Evolutionary conservation across 1,139 yeast genomes (phyloP).

Genomic region (Scheffersomyces illinoinensis): DNA sequence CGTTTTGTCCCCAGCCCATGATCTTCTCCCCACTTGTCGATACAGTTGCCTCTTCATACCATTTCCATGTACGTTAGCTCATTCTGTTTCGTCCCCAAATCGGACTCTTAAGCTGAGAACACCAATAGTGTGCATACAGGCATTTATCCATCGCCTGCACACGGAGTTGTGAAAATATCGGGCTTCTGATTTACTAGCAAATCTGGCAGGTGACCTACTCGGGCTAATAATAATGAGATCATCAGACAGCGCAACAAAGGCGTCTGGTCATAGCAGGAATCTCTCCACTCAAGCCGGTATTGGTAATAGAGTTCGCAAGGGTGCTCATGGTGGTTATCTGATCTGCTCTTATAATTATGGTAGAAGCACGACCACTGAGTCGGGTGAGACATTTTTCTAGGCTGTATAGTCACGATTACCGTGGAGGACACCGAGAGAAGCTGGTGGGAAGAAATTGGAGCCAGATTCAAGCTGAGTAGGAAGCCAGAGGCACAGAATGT

Average conservation of each 20-base stretch:
- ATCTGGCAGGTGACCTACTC: not conserved
- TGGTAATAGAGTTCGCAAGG: not conserved
- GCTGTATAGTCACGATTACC: not conserved
- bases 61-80: not conserved
- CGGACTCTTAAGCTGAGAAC: not conserved
- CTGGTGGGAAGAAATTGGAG: not conserved
- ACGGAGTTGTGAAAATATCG: not conserved
- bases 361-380: not conserved
- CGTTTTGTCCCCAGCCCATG: not conserved
- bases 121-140: not conserved
- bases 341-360: not conserved
- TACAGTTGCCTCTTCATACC: not conserved
- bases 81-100: not conserved
- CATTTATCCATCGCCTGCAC: not conserved
- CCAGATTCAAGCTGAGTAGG: too few relatives aligned
- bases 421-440: not conserved
- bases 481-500: too few relatives aligned
- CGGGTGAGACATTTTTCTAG: not conserved
- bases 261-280: not conserved
- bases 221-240: not conserved
- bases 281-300: not conserved
- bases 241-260: not conserved
- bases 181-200: not conserved
- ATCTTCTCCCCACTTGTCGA: not conserved
- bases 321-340: not conserved